Conservation (phyloP, 352 stramenopile genomes). For the Blastocystis sp. region DNA sequence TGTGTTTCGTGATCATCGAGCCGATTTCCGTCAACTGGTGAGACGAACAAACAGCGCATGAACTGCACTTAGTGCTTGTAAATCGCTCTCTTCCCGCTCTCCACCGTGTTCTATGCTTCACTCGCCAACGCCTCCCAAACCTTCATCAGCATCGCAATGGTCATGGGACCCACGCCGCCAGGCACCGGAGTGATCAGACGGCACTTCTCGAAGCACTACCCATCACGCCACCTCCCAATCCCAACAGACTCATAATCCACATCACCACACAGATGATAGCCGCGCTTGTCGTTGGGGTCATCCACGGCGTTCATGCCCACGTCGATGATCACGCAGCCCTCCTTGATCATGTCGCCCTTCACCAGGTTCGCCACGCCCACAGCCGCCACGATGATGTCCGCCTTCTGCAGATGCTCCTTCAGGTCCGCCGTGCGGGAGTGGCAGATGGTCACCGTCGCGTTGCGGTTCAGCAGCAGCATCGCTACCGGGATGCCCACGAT, state of each 20-base stretch:
- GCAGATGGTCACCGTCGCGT: slow-evolving; percentile 95
- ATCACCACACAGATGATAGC: slow-evolving; percentile 94
- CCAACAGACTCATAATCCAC: slow-evolving; percentile 83
- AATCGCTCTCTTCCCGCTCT: slow-evolving; percentile 64
- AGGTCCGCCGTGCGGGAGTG: slow-evolving; percentile 90
- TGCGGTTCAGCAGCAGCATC: slow-evolving; percentile 88
- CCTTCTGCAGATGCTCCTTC: slow-evolving; percentile 81
- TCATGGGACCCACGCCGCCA: slow-evolving; percentile 96
- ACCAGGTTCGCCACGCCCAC: slow-evolving; percentile 91
- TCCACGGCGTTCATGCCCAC: slow-evolving; percentile 97
- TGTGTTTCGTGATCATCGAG: no score
- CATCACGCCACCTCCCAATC: background rate
- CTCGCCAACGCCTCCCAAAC: background rate
- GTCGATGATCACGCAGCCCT: slow-evolving; percentile 87
- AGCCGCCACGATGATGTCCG: slow-evolving; percentile 93
- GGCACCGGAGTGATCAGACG: slow-evolving; percentile 90
- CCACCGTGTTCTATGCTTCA: slow-evolving; percentile 71
- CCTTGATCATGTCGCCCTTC: slow-evolving; percentile 90
- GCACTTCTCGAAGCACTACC: slow-evolving; percentile 77
- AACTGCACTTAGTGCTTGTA: slow-evolving; percentile 14
- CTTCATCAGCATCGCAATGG: slow-evolving; percentile 81
- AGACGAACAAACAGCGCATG: no score
- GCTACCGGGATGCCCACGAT: slow-evolving; percentile 93
- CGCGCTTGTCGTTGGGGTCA: slow-evolving; percentile 77
- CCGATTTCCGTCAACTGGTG: no score